These are phyloP conservation scores for Saccharomyces hybrid DNA, from an alignment of 1,139 yeast genomes.

Conservation along the genomic window DNA sequence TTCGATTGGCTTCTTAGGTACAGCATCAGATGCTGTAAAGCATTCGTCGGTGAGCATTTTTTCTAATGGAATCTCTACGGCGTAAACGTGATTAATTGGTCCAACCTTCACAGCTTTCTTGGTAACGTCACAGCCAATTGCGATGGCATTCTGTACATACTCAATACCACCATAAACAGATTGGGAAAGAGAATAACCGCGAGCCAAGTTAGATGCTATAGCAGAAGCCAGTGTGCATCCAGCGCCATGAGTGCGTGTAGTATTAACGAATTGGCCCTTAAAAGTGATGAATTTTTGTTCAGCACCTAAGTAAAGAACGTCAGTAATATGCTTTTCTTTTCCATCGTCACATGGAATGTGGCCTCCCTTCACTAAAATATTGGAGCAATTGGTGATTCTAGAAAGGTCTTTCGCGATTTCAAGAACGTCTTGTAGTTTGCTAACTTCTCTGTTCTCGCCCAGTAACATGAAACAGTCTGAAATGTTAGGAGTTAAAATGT, in stretches of 20 bases:
- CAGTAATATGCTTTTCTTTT: constrained; percentile 38
- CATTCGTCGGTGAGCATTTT: constrained; percentile 28
- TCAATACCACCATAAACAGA: constrained; percentile 53
- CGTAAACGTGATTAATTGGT: constrained; percentile 57
- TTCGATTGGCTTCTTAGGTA: constrained; percentile 22
- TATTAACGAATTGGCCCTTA: constrained; percentile 42
- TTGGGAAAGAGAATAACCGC: constrained; percentile 37
- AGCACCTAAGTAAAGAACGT: constrained; percentile 50
- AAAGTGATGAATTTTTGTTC: constrained; percentile 37
- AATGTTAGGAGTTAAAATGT: constrained; percentile 67
- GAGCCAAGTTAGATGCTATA: constrained; percentile 68
- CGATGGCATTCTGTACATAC: constrained; percentile 61
- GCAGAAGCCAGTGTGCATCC: constrained; percentile 86
- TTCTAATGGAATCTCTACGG: constrained; percentile 33
- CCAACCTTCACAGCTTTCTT: constrained; percentile 42
- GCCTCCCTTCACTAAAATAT: constrained; percentile 75
- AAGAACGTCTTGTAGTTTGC: constrained; percentile 34
- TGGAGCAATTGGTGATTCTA: constrained; percentile 38
- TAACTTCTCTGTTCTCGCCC: constrained; percentile 18
- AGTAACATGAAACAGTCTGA: constrained; percentile 48
- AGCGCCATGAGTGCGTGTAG: constrained; percentile 74
- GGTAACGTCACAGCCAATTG: constrained; percentile 38
- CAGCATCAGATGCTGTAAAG: constrained; percentile 20
- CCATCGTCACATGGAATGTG: constrained; percentile 49
- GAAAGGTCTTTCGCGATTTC: constrained; percentile 41